Conservation (phyloP, 2,329 filamentous ascomycete species). For the Bertia moriformis region DNA sequence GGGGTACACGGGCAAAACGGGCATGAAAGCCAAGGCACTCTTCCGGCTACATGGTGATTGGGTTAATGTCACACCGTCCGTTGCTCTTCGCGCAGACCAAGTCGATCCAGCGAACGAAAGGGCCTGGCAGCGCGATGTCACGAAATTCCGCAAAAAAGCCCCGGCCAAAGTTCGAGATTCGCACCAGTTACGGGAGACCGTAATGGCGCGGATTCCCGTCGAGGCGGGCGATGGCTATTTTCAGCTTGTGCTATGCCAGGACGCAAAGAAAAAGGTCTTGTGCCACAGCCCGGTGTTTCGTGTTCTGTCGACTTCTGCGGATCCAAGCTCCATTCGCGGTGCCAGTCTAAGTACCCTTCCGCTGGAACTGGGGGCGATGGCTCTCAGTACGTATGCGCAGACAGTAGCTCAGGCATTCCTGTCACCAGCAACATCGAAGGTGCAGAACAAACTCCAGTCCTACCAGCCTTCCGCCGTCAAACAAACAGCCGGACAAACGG, state of each 20-base stretch:
- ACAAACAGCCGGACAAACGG: constrained; percentile 24
- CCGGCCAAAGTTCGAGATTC: constrained; percentile 24
- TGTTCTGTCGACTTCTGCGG: constrained; percentile 49
- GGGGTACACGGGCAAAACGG: constrained; percentile 53
- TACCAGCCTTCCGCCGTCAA: constrained; percentile 11
- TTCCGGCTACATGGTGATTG: constrained; percentile 43
- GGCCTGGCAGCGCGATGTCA: constrained; percentile 53
- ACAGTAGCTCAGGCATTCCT: constrained; percentile 17
- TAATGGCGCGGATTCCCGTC: constrained; percentile 48
- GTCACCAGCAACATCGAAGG: constrained; percentile 1
- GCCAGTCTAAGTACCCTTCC: constrained; percentile 51
- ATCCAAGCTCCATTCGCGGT: constrained; percentile 45
- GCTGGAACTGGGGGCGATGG: constrained; percentile 47
- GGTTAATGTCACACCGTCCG: constrained; percentile 53
- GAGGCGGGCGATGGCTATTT: constrained; percentile 54
- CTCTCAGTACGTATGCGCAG: constrained; percentile 22
- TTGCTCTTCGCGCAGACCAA: constrained; percentile 27
- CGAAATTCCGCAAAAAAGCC: constrained; percentile 43
- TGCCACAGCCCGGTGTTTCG: constrained; percentile 56
- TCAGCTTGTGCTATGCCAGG: constrained; percentile 46
- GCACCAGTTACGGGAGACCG: constrained; percentile 45
- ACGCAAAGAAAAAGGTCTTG: constrained; percentile 37
- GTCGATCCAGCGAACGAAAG: constrained; percentile 43
- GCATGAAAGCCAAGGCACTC: constrained; percentile 51
- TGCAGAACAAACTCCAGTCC: constrained; percentile 9